These are phyloP conservation scores for Urtica urens DNA, from an alignment of 306 rosid genomes.

Conservation along the genomic window DNA sequence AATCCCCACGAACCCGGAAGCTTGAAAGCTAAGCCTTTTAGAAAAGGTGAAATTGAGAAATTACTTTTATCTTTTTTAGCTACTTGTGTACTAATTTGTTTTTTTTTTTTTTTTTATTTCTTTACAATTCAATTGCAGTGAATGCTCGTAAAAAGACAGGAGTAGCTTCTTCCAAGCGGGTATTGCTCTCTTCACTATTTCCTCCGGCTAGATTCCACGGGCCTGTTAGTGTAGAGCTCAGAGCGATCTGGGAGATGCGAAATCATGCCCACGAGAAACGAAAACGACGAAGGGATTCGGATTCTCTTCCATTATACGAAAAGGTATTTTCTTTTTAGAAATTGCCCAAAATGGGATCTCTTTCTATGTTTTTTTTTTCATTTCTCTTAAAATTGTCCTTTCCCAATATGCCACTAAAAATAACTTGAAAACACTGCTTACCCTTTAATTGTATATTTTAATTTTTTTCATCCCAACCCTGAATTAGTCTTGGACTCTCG, in stretches of 20 bases:
- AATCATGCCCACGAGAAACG: conserved; percentile 26
- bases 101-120: conserved; percentile 5
- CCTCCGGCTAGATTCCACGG: conserved; percentile 77
- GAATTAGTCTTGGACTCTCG: no score
- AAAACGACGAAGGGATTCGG: conserved; percentile 36
- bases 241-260: conserved; percentile 46
- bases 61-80: conserved; percentile 2
- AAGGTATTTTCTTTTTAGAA: conserved; percentile 46
- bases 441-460: no score
- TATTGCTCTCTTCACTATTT: conserved; percentile 39
- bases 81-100: conserved; percentile 2
- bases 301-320: conserved; percentile 45
- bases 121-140: conserved; percentile 29
- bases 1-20: conserved; percentile 90
- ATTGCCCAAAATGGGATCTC: no score
- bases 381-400: no score
- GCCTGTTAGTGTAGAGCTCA: conserved; percentile 66
- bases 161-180: conserved; percentile 18
- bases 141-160: conserved; percentile 33
- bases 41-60: conserved; percentile 66
- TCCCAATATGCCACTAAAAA: no score
- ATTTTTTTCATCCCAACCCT: no score
- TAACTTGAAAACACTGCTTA: no score
- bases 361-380: no score
- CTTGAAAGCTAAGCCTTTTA: conserved; percentile 69